Conservation (phyloP, 2,329 filamentous ascomycete species). For the Cladosporium halotolerans region DNA sequence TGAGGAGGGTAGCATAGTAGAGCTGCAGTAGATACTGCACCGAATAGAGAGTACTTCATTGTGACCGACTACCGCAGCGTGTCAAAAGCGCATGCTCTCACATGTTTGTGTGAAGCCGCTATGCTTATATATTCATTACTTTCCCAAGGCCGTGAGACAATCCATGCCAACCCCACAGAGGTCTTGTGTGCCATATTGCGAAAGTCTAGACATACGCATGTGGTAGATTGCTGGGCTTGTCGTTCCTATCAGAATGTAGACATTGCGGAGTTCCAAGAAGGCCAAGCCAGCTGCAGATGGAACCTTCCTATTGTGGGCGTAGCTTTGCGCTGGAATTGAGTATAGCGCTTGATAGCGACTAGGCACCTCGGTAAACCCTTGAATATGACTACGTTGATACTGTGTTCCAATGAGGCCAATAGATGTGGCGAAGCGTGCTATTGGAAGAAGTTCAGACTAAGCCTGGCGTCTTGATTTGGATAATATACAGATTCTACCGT, state of each 20-base stretch:
- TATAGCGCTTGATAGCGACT: conserved; percentile 1
- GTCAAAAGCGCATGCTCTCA: too few species aligned
- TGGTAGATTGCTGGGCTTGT: not conserved
- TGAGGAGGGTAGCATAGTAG: conserved; percentile 6
- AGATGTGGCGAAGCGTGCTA: too few species aligned
- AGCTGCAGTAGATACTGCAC: conserved; percentile 5
- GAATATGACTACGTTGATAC: not conserved
- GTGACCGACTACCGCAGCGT: not conserved
- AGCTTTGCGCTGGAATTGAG: conserved; percentile 1
- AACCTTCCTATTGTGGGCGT: conserved; percentile 9
- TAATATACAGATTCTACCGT: too few species aligned
- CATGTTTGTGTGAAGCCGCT: too few species aligned
- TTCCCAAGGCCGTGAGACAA: too few species aligned
- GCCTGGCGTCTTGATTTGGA: too few species aligned
- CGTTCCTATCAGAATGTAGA: conserved; percentile 3
- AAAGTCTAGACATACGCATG: conserved; percentile 1
- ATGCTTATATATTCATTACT: too few species aligned
- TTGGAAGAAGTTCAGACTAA: too few species aligned
- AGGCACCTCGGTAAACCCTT: not conserved
- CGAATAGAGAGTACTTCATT: conserved; percentile 1
- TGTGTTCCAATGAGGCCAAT: too few species aligned
- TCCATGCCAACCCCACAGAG: not conserved
- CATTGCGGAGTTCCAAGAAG: conserved; percentile 8
- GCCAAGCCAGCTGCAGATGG: conserved; percentile 5
- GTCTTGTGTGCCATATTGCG: not conserved